These are phyloP conservation scores for Colletotrichum sp. DNA, from an alignment of 2,329 filamentous ascomycete genomes.

Conservation along the genomic window DNA sequence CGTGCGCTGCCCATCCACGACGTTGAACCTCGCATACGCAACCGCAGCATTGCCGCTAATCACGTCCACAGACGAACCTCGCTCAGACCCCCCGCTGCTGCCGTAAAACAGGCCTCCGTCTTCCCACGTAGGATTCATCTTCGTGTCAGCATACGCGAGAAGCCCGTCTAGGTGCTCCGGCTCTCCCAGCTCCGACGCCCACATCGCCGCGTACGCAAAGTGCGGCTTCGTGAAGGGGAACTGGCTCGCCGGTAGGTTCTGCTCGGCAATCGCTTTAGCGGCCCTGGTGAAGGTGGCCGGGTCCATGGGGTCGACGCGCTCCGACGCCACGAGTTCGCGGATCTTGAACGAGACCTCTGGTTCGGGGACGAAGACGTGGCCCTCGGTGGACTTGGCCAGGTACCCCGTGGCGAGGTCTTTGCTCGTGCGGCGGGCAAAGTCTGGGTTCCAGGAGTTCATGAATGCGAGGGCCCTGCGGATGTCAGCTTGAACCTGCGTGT, in stretches of 20 bases:
- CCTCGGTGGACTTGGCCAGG: background rate
- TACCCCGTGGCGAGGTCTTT: background rate
- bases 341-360: background rate
- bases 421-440: constrained; percentile 16
- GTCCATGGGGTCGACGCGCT: background rate
- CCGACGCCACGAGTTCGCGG: background rate
- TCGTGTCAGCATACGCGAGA: constrained; percentile 29
- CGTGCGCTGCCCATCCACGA: constrained; percentile 36
- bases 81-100: constrained; percentile 26
- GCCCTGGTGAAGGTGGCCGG: background rate
- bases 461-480: constrained; percentile 27
- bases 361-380: background rate
- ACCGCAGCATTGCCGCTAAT: constrained; percentile 38
- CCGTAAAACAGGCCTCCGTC: constrained; percentile 38
- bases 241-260: background rate
- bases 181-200: constrained; percentile 36
- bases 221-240: constrained; percentile 1
- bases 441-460: constrained; percentile 41
- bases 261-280: background rate
- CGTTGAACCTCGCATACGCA: constrained; percentile 39
- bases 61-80: constrained; percentile 33
- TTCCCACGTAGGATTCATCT: constrained; percentile 33
- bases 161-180: constrained; percentile 21
- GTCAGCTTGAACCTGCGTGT: background rate
- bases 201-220: constrained; percentile 32